Base-by-base conservation (phyloP, 306 rosid species). In the Canavalia gladiata region DNA sequence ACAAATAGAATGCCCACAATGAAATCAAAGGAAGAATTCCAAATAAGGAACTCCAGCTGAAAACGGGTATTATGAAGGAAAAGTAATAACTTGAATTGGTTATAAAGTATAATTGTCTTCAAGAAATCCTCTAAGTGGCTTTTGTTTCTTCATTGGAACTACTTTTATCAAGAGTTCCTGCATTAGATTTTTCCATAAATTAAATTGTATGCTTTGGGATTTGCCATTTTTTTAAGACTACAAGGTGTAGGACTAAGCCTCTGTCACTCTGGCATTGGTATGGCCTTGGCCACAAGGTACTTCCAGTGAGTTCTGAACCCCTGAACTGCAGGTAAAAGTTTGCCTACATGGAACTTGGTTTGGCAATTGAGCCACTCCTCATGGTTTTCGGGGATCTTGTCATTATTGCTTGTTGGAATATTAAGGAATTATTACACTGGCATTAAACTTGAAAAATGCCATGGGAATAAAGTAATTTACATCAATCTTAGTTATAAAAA, bases 291-390 rank as follows among this genome's bases (percentile, higher is more conserved):
- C 39, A 68, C 47, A 0, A 58, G 71, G 62, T 79, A 70, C 69
- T 34, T 80, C 59, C 79, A 74, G 11, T 75, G 62, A 29, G 55
- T 67, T 75, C 67, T 1, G n/a, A 65, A 81, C 64, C 75, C 67
- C 68, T 8, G 42, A 49, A 69, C 51, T 43, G 30, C 42, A 50
- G 64, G 66, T 54, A 64, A 73, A 63, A 64, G 60, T 81, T 64
- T 28, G 3, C 55, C 70, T 47, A 68, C n/a, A 29, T 47, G 72
- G 71, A 68, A 47, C 77, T 75, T 30, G 6, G 72, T 30, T 71
- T 30, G 34, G 56, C 9, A 66, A 64, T 29, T 74, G 59, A 81
- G 68, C 13, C 41, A 79, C 70, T 18, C 59, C 13, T 68, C 8
- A 5, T 45, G 49, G 52, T 43, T 30, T 33, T 39, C 3, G 56